phyloP scores from a whole-genome alignment of 164 flowering plant genomes.

The Macadamia integrifolia region DNA sequence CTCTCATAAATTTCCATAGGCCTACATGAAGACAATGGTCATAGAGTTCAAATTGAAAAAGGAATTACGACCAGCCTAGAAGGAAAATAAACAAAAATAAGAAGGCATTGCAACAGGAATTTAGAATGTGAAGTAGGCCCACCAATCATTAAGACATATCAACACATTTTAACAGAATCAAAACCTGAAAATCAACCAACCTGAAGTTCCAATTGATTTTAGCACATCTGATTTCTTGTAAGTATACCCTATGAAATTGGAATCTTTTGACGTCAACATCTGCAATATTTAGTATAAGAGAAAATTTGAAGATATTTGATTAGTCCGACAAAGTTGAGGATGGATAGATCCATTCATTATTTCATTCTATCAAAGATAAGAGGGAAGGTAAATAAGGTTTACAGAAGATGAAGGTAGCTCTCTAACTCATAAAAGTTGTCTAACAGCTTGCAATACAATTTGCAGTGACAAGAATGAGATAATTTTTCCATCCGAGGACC shows the following conservation, averaged over 20 bases:
- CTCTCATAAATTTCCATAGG: not conserved
- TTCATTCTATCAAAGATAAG: no score
- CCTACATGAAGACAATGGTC: not conserved
- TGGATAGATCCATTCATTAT: no score
- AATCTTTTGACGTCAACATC: conserved; percentile 90
- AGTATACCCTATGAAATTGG: conserved; percentile 80
- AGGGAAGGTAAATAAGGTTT: no score
- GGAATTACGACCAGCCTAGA: not conserved
- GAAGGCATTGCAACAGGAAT: not conserved
- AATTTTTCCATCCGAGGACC: no score
- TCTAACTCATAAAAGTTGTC: no score
- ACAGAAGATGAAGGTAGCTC: no score
- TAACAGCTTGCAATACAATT: no score
- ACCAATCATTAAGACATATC: not conserved
- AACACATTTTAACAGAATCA: not conserved
- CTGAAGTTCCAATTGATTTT: conserved; percentile 61
- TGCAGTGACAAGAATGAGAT: no score
- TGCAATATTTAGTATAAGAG: conserved; percentile 22
- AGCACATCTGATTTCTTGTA: conserved; percentile 74
- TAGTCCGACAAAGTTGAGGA: no score
- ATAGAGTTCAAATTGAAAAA: not conserved
- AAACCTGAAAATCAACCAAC: conserved; percentile 23
- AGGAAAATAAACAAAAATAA: not conserved
- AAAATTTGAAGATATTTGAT: no score
- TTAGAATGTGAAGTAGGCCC: not conserved